Evolutionary conservation across 352 stramenopile species (phyloP).

Genomic region (Pythium sukuiense): DNA sequence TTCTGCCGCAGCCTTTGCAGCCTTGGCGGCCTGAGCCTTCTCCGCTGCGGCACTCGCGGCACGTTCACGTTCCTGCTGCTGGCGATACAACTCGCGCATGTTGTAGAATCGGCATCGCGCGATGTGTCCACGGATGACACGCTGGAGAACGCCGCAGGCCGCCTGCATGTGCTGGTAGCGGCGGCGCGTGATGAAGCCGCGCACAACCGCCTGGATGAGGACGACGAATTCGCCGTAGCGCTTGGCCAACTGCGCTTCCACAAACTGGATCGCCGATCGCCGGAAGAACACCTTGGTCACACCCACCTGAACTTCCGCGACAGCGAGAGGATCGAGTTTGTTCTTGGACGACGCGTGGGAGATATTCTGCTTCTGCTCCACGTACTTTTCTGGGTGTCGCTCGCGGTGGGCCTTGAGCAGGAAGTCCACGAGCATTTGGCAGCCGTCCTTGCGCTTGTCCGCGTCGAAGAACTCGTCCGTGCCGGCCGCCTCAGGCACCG

Average conservation of each 20-base stretch:
- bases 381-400: constrained; percentile 55
- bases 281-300: constrained; percentile 84
- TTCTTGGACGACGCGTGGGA: constrained; percentile 35
- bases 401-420: constrained; percentile 68
- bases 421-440: constrained; percentile 62
- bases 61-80: constrained; percentile 47
- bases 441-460: constrained; percentile 50
- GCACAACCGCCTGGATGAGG: constrained; percentile 74
- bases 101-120: constrained; percentile 56
- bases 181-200: constrained; percentile 53
- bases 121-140: constrained; percentile 64
- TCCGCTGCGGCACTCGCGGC: constrained; percentile 30
- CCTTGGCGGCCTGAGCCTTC: constrained; percentile 9
- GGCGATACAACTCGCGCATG: constrained; percentile 47
- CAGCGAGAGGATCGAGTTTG: constrained; percentile 41
- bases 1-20: constrained; percentile 11
- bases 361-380: constrained; percentile 14
- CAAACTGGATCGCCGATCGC: constrained; percentile 81
- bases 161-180: constrained; percentile 49
- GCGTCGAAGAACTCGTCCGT: constrained; percentile 55
- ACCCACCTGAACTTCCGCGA: constrained; percentile 78
- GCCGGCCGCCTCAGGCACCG: constrained; percentile 55
- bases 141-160: constrained; percentile 51
- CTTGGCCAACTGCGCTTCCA: constrained; percentile 84
- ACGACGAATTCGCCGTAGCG: constrained; percentile 86